Base-by-base conservation (phyloP, 805 yeast genomes). In the Myxozyma lipomycoides region DNA sequence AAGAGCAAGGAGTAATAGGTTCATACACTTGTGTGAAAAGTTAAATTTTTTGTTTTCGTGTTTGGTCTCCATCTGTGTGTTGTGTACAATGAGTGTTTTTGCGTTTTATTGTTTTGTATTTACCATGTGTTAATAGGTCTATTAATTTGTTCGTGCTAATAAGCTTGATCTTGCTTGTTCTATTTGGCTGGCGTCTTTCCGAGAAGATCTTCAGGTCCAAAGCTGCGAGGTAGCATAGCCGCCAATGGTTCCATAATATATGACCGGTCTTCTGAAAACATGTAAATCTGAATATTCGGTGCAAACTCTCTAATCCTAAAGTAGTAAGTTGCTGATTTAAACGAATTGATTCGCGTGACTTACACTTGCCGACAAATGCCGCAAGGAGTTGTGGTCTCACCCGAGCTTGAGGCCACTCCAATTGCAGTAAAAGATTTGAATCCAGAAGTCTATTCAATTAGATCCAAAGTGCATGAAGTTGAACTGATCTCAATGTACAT, bases 321-420 rank as follows among this genome's bases (percentile, higher is more conserved):
- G 18, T 28, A 91, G 79, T 48, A 64, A 61, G 10, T n/a, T 4
- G 22, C 21, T 22, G 26, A 22, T 22, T n/a, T 32, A 21, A 15
- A 18, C 22, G 23, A 19, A n/a, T 4, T 15, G 36, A 24, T 26
- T 37, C 63, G n/a, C n/a, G n/a, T n/a, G 12, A 28, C 68, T 48
- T 55, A 64, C 61, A 84, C 78, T 67, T 91, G 98, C 47, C 98
- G 74, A 63, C 98, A 91, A 34, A 93, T 83, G 2, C 98, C 98
- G 66, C 98, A 91, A 0, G 98, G 98, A 7, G 90, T 73, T 9
- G 85, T 81, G 26, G 82, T 77, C 6, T 69, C 67, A 1, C 75
- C 76, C 1, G 64, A 62, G 62, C 83, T 90, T 21, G 86, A 76
- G 2, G 85, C 72, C 7, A 87, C 78, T 3, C 83, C 95, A 49